A percentile compares a stretch with the other conserved stretches of the same genome.
Evolutionary conservation across 1,284 basidiomycete genomes (phyloP).

Genomic region (Rhodotorula sp.): DNA sequence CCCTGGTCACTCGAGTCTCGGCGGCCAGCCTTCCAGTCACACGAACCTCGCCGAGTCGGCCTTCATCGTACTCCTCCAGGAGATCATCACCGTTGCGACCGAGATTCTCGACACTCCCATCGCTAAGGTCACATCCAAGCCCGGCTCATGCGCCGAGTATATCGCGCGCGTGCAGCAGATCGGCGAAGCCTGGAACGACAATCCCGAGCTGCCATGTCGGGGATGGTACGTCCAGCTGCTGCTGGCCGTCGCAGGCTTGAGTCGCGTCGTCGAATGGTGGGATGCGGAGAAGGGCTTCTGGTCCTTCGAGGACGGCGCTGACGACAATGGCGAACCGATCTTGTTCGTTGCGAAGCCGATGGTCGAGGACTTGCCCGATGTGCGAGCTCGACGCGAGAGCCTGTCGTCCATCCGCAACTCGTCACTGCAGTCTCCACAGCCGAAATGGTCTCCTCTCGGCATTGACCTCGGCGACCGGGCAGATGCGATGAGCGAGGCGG

Average conservation of each 20-base stretch:
- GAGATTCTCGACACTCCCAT: conserved; percentile 90
- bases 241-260: conserved; percentile 92
- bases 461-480: conserved; percentile 27
- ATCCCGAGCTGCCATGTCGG: conserved; percentile 95
- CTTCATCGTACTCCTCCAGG: conserved; percentile 87
- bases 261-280: conserved; percentile 99
- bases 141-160: conserved; percentile 79
- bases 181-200: conserved; percentile 92
- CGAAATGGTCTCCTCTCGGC: conserved; percentile 31
- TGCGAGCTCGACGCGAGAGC: conserved; percentile 25
- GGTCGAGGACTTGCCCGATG: conserved; percentile 23
- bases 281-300: conserved; percentile 99
- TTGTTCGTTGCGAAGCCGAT: conserved; percentile 74
- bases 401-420: conserved; percentile 18
- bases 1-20: conserved; percentile 7
- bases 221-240: conserved; percentile 98
- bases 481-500: background rate
- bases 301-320: conserved; percentile 91
- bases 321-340: conserved; percentile 71
- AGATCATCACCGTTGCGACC: conserved; percentile 89
- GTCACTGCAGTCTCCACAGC: background rate
- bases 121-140: conserved; percentile 74
- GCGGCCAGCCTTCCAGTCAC: background rate
- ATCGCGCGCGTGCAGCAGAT: conserved; percentile 87
- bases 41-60: conserved; percentile 56